Evolutionary conservation across 768 basidiomycete genomes (phyloP).

Genomic region (Pisolithus albus): DNA sequence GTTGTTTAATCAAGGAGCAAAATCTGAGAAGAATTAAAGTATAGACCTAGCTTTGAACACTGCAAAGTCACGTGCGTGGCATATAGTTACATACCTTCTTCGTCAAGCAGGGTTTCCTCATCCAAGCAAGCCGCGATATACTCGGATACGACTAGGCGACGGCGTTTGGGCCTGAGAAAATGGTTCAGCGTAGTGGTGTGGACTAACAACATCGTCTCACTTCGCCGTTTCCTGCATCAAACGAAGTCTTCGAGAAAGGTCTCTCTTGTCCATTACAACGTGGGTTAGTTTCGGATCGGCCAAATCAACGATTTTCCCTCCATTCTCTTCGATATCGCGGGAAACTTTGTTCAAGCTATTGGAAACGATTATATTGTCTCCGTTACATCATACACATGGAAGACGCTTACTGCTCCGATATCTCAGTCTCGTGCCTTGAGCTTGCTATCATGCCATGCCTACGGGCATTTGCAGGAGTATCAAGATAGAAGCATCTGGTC

Average conservation of each 20-base stretch:
- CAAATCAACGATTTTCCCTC: constrained; percentile 65
- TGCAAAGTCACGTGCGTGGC: not conserved
- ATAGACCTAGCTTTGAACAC: constrained; percentile 1
- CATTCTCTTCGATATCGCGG: constrained; percentile 54
- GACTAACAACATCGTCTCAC: constrained; percentile 35
- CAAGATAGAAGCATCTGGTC: constrained; percentile 82
- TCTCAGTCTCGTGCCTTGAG: constrained; percentile 44
- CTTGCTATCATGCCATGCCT: constrained; percentile 56
- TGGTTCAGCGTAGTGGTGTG: constrained; percentile 8
- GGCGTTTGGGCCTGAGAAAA: constrained; percentile 62
- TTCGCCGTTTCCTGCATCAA: constrained; percentile 66
- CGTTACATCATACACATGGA: not conserved
- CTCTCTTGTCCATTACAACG: constrained; percentile 76
- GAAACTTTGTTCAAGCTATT: constrained; percentile 51
- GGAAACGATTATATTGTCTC: not conserved
- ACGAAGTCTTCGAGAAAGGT: constrained; percentile 63
- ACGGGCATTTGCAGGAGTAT: constrained; percentile 67
- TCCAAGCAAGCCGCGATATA: constrained; percentile 76
- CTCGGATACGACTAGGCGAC: constrained; percentile 70
- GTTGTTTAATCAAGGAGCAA: constrained; percentile 14
- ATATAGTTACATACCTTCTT: constrained; percentile 49
- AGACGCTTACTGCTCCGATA: constrained; percentile 45
- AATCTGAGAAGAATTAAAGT: constrained; percentile 11
- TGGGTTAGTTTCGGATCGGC: constrained; percentile 81
- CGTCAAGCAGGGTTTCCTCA: constrained; percentile 77